Evolutionary conservation across 2,329 filamentous ascomycete species (phyloP).

Genomic region (Lachnellula occidentalis): DNA sequence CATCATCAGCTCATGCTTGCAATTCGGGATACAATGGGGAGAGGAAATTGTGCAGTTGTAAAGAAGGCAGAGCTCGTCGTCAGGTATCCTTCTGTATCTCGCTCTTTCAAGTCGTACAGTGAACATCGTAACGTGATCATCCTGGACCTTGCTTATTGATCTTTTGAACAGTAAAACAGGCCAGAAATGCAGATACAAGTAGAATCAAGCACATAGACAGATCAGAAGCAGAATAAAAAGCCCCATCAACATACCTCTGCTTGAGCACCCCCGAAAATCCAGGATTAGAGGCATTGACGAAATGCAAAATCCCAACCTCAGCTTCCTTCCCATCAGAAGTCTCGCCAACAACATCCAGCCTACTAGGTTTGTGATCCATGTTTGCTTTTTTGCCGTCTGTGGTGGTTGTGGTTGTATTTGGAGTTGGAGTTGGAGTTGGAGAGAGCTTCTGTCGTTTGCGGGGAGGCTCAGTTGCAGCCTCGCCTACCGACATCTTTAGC

Average conservation of each 20-base stretch:
- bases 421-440: slow-evolving; percentile 1
- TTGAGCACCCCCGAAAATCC: slow-evolving; percentile 63
- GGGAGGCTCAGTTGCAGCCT: slow-evolving; percentile 12
- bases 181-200: not conserved
- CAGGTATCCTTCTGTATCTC: too few species aligned
- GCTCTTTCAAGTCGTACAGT: too few species aligned
- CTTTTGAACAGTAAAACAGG: not conserved
- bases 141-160: not conserved
- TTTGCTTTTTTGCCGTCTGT: slow-evolving; percentile 5
- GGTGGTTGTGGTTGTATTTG: slow-evolving; percentile 1
- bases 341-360: not conserved
- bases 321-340: slow-evolving; percentile 18
- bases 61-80: not conserved
- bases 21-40: not conserved
- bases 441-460: slow-evolving; percentile 19
- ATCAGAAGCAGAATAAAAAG: not conserved
- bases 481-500: not conserved
- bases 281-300: slow-evolving; percentile 49
- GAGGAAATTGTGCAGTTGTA: too few species aligned
- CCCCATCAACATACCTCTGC: slow-evolving; percentile 45
- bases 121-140: too few species aligned
- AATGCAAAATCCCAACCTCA: slow-evolving; percentile 57
- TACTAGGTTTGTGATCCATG: not conserved
- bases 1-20: slow-evolving; percentile 4
- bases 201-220: not conserved